Evolutionary conservation across 1,139 yeast genomes (phyloP), one percentile per base, ranked within the genome.

Genomic region (Scheffersomyces titani): DNA sequence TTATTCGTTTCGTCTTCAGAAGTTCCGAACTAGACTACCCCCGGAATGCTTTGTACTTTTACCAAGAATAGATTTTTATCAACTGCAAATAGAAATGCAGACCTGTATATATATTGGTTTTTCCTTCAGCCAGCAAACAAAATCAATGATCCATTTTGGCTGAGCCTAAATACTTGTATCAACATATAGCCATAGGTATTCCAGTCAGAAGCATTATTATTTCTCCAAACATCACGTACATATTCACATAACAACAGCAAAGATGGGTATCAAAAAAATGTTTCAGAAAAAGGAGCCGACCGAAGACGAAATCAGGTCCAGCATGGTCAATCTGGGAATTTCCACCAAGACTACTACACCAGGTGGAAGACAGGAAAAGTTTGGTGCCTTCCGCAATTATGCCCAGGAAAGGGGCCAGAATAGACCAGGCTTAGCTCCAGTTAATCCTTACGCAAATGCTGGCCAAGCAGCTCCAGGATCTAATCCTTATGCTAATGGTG

Each of bases 361-460:
- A 63, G 46, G 59, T 63, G 36, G 64, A 57, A 77, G 82, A 63
- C 80, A 77, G 61, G 85, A 80, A 63, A 85, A 85, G 64, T 89
- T 89, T 69, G 84, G 88, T 9, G 92, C 92, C 3, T 89, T 88
- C 67, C 80, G 80, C 50, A 78, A 78, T 56, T 86, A 82, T 70
- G 89, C 91, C 16, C 82, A 80, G 61, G 85, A 85, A 52, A 65
- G 77, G 52, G 73, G 76, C 65, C 58, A 66, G 56, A 61, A 70
- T 61, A 67, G 77, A 68, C 73, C 83, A 60, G 85, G 76, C 65
- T 77, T 66, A 71, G 84, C 71, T 52, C 86, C 77, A 62, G 86
- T 58, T 6, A 78, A 79, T 56, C 83, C 83, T 0, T 79, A 80
- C 60, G 80, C 81, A 47, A 76, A 74, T 54, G 59, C 62, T 51